Conservation (phyloP, 352 stramenopile species). For the Phytophthora brassicae region DNA sequence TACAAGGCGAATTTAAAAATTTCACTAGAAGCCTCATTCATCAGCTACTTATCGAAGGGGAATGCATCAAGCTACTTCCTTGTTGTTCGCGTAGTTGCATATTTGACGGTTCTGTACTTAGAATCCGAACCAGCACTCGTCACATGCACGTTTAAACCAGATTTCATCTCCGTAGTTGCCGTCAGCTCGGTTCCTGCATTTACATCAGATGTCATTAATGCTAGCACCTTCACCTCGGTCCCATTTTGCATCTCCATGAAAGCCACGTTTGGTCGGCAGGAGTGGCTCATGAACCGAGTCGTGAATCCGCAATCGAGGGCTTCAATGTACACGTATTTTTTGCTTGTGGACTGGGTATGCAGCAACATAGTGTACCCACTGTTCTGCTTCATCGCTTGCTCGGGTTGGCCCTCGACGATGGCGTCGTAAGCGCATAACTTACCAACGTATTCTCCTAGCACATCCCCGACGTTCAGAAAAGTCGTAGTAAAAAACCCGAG, state of each 20-base stretch:
- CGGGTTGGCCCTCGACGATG: neutral
- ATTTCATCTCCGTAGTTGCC: too few relatives aligned
- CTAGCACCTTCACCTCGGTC: too few relatives aligned
- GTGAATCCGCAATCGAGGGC: neutral
- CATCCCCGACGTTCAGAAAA: conserved; percentile 5
- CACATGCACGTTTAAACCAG: too few relatives aligned
- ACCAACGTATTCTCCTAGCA: conserved; percentile 3
- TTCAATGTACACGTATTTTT: conserved; percentile 8
- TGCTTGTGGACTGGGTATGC: neutral
- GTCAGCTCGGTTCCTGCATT: too few relatives aligned
- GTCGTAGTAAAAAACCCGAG: neutral
- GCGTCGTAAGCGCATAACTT: neutral
- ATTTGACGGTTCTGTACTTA: too few relatives aligned
- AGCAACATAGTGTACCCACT: neutral
- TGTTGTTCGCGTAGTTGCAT: too few relatives aligned
- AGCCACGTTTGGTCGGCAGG: neutral
- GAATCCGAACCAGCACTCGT: too few relatives aligned
- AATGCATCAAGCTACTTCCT: too few relatives aligned
- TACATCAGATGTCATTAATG: too few relatives aligned
- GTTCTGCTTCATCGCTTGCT: neutral
- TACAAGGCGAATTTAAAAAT: too few relatives aligned
- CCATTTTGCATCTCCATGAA: conserved; percentile 7
- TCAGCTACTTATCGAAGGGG: too few relatives aligned
- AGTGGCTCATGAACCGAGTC: conserved; percentile 1
- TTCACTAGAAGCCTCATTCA: too few relatives aligned